Percentiles rank a stretch among this genome's conserved stretches.
Evolutionary conservation across 2,329 filamentous ascomycete genomes (phyloP).

Genomic region (Phyllosticta paracitricarpa): DNA sequence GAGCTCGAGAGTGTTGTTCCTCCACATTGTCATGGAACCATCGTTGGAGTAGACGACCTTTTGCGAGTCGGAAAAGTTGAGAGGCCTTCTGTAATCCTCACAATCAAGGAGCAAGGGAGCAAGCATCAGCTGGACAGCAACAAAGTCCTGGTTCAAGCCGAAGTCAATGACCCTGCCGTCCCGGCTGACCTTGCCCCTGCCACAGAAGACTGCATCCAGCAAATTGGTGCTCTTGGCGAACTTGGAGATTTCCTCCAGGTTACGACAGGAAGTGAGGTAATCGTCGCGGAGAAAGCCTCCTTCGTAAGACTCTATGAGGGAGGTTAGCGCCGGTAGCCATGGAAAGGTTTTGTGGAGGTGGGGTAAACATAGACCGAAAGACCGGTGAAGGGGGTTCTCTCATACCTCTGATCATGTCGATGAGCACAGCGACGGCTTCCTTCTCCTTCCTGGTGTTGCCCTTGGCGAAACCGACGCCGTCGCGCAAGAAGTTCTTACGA

Average conservation of each 20-base stretch:
- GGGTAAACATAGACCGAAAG: slow-evolving; percentile 12
- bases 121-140: slow-evolving; percentile 24
- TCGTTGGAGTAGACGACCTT: slow-evolving; percentile 29
- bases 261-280: slow-evolving; percentile 22
- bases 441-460: slow-evolving; percentile 20
- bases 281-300: slow-evolving; percentile 11
- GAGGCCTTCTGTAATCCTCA: slow-evolving; percentile 8
- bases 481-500: not conserved
- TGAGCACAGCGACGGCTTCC: slow-evolving; percentile 28
- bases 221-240: slow-evolving; percentile 24
- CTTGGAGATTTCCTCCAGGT: slow-evolving; percentile 21
- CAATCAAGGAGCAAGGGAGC: slow-evolving; percentile 22
- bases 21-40: slow-evolving; percentile 17
- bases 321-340: not conserved
- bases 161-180: not conserved
- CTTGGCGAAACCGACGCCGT: slow-evolving; percentile 18
- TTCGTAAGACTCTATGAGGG: not conserved
- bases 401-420: slow-evolving; percentile 36
- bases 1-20: slow-evolving; percentile 23
- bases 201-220: slow-evolving; percentile 18
- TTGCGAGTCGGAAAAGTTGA: slow-evolving; percentile 36
- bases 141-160: slow-evolving; percentile 13
- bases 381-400: not conserved
- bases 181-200: slow-evolving; percentile 4
- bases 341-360: not conserved